Base-by-base conservation (phyloP, 73 alveolate genomes). In the Tetrahymena borealis region DNA sequence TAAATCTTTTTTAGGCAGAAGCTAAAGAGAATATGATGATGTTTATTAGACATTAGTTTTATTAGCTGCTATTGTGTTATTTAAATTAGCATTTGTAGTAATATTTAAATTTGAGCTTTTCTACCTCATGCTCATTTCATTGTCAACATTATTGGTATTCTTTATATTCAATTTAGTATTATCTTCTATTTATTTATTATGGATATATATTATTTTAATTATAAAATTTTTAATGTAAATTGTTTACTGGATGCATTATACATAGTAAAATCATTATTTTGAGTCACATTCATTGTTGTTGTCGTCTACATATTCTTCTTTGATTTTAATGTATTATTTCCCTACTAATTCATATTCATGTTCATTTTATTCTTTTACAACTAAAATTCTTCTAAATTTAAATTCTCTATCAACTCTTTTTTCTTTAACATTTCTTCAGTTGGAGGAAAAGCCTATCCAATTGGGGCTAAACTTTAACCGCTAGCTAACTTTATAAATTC, bases 381-480 rank as follows among this genome's bases (percentile, higher is more conserved):
- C 28, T 60, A 20, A 60, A 24, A 60, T 3, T 60, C 85, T n/a
- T 60, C 85, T 60, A 60, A 60, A 60, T 60, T 60, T 60, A 60
- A n/a, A 9, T 60, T 60, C 28, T 60, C 85, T 60, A 60, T 60
- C 4, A 60, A 9, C 31, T 60, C 85, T 60, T 60, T 36, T 42
- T 92, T 92, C 78, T 92, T 79, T 11, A 92, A 77, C 90, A 92
- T 39, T 78, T 92, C 95, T 33, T 92, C 90, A 28, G 93, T 78
- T 31, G 95, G 95, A 31, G 95, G 92, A 92, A 42, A 90, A 35
- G 95, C 95, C 33, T 92, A 37, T 13, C 95, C 95, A 37, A 92
- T 39, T 12, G 90, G 91, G n/a, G 95, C 90, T 36, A 78, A 92
- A 78, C 92, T 78, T 78, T 41, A 36, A 24, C 94, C 93, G 31